Conservation (phyloP, 2,329 filamentous ascomycete species). For the Seiridium cupressi region DNA sequence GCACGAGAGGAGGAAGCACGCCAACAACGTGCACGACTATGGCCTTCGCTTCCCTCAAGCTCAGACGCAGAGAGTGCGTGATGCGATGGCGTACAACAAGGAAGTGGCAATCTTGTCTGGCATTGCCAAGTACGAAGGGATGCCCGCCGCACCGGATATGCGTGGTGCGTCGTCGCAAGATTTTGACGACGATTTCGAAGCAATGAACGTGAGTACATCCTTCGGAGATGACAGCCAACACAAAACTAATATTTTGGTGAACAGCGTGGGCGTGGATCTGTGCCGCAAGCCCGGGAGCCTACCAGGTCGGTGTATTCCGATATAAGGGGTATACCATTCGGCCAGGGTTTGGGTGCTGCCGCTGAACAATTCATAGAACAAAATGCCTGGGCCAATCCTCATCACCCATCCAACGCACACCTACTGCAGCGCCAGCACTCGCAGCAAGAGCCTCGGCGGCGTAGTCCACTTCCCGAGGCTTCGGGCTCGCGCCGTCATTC, state of each 20-base stretch:
- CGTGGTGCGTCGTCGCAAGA: conserved; percentile 69
- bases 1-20: conserved; percentile 75
- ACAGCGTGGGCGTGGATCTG: conserved; percentile 29
- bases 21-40: conserved; percentile 78
- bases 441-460: conserved; percentile 29
- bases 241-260: not conserved
- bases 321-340: conserved; percentile 46
- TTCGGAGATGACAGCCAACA: not conserved
- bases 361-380: conserved; percentile 87
- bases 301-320: conserved; percentile 41
- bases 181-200: conserved; percentile 81
- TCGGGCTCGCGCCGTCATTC: conserved; percentile 36
- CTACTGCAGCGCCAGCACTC: conserved; percentile 36
- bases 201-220: conserved; percentile 69
- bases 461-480: conserved; percentile 24
- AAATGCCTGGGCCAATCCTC: conserved; percentile 90
- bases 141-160: conserved; percentile 90
- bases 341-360: conserved; percentile 57
- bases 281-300: conserved; percentile 29
- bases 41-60: conserved; percentile 77
- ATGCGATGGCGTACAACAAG: conserved; percentile 89
- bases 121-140: conserved; percentile 91
- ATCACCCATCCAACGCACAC: conserved; percentile 65
- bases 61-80: conserved; percentile 72
- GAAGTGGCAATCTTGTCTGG: conserved; percentile 91